Percentiles rank a stretch among this genome's conserved stretches.
Conservation (phyloP, 805 yeast genomes). For the Saccharomycopsis synnaedendra region DNA sequence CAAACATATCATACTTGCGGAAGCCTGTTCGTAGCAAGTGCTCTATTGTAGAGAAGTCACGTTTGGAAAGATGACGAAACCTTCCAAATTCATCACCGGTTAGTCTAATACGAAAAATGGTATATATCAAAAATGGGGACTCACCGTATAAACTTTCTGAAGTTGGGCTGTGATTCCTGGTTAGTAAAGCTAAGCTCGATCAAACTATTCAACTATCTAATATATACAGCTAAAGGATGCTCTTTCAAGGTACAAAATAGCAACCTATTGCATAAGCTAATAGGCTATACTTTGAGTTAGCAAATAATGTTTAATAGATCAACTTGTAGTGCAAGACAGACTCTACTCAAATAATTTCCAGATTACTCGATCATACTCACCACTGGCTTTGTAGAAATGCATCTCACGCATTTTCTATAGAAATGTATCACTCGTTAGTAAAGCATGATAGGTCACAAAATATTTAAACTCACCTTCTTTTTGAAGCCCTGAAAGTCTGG, state of each 20-base stretch:
- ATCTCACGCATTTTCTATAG: slow-evolving; percentile 15
- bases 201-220: neutral
- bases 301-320: too few species aligned
- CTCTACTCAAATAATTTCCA: too few species aligned
- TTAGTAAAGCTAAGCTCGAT: neutral
- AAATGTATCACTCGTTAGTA: slow-evolving; percentile 13
- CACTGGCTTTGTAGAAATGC: slow-evolving; percentile 13
- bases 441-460: neutral
- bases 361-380: neutral
- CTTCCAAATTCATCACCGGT: slow-evolving; percentile 14
- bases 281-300: too few species aligned
- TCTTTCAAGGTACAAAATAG: neutral
- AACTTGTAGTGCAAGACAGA: too few species aligned
- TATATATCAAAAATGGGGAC: neutral
- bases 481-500: slow-evolving; percentile 15
- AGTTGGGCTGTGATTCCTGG: slow-evolving; percentile 12
- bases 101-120: neutral
- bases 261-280: too few species aligned
- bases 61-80: slow-evolving; percentile 8
- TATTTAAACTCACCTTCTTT: slow-evolving; percentile 14
- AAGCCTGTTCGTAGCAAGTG: slow-evolving; percentile 16
- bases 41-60: slow-evolving; percentile 16
- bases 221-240: neutral
- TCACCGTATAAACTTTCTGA: slow-evolving; percentile 11
- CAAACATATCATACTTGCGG: slow-evolving; percentile 16